Evolutionary conservation across 441 rosid species (phyloP).

Genomic region (Populus hybrid): DNA sequence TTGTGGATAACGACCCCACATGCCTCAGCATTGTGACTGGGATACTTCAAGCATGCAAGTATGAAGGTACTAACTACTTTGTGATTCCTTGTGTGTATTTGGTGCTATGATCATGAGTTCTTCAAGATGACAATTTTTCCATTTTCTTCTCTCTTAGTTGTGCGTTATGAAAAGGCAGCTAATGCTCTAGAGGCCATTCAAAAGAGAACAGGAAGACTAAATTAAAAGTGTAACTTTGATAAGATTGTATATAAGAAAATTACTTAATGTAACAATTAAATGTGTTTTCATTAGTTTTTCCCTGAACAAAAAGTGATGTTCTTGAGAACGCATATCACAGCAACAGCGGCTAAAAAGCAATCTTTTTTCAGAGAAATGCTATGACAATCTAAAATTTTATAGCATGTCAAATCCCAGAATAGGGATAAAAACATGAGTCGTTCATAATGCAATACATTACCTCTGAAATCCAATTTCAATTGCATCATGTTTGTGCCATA

Average conservation of each 20-base stretch:
- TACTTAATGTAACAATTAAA: neutral
- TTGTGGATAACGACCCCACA: neutral
- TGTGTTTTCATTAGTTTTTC: neutral
- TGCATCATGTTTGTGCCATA: neutral
- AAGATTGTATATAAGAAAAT: neutral
- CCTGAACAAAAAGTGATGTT: neutral
- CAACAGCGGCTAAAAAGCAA: neutral
- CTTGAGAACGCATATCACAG: neutral
- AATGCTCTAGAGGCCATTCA: neutral
- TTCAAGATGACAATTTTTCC: neutral
- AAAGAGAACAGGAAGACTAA: neutral
- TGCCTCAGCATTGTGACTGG: neutral
- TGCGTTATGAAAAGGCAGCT: neutral
- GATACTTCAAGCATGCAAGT: neutral
- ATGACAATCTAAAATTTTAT: neutral
- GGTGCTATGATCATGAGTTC: neutral
- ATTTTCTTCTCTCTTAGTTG: neutral
- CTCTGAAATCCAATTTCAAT: neutral
- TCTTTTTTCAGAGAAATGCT: neutral
- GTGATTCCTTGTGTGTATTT: neutral
- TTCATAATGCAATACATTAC: neutral
- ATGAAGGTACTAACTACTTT: neutral
- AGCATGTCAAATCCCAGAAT: neutral
- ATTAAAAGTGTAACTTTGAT: neutral
- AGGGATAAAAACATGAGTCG: neutral